Evolutionary conservation across 352 stramenopile species (phyloP), one percentile per base, ranked within the genome.

Genomic region (Phytophthora fragariaefolia): DNA sequence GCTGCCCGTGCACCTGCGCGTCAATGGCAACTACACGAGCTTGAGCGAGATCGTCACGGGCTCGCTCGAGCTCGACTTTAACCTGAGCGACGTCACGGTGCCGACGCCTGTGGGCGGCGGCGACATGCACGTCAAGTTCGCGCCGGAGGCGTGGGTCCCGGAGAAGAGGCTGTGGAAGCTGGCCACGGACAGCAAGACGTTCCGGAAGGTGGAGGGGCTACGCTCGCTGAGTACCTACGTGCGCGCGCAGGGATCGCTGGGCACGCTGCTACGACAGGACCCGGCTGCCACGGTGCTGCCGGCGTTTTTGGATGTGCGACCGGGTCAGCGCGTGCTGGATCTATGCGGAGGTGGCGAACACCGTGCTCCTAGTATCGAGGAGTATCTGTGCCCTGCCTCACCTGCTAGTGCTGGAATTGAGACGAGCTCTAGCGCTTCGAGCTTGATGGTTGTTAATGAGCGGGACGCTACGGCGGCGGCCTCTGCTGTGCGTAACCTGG

Each of bases 201-300:
- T 98, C 27, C 87, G 93, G 24, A 96, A 97, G 65, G 89, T 96
- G 54, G 76, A 93, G 60, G 77, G 73, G 8, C 73, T 98, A n/a
- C 74, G 91, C 36, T 82, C 90, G 15, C 83, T 99, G 27, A 95
- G 97, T 77, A 80, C 91, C 6, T 99, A 96, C 80, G 82, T 99
- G 18, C 95, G 96, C 26, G 82, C 86, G 22, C 88, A 99, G 52
- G 89, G 80, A 43, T 75, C 90, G 6, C 67, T 92, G 18, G 95
- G 97, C 1, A 97, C 83, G 28, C 77, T 99, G 2, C 91, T 98
- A 36, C 80, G 84, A 23, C 96, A 99, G 63, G 98, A 99, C 66
- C 84, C 98, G 8, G 95, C 97, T 27, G 97, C 88, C 43, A 99
- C 98, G 84, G 80, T 99, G 34, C 87, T 98, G 4, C 95, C 97